phyloP scores from a whole-genome alignment of 2,329 filamentous ascomycete species.

The Paraphaeosphaeria minitans region DNA sequence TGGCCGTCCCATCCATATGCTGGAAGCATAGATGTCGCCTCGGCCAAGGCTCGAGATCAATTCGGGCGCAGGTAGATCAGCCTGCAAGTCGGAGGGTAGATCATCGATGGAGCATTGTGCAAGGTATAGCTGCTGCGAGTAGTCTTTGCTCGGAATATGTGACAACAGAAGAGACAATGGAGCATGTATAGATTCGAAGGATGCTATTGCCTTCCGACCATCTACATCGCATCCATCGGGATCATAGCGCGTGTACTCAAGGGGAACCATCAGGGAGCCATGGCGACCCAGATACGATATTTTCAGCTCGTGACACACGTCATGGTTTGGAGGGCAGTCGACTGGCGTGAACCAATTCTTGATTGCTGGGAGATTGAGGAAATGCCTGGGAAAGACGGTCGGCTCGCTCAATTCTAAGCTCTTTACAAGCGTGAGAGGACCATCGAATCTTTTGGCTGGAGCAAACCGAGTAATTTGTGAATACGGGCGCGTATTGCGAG shows the following conservation, averaged over 20 bases:
- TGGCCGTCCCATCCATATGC: constrained; percentile 84
- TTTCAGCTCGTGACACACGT: constrained; percentile 24
- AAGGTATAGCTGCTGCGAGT: constrained; percentile 69
- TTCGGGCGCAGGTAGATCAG: constrained; percentile 71
- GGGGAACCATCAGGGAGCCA: constrained; percentile 58
- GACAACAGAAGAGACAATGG: constrained; percentile 69
- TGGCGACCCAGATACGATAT: constrained; percentile 45
- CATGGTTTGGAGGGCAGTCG: background rate
- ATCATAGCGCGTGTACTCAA: constrained; percentile 59
- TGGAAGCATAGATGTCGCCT: constrained; percentile 85
- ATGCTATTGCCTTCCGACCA: constrained; percentile 27
- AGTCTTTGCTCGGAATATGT: constrained; percentile 50
- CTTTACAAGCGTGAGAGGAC: constrained; percentile 13
- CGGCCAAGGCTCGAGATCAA: constrained; percentile 68
- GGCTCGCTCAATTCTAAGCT: constrained; percentile 28
- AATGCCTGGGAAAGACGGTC: constrained; percentile 27
- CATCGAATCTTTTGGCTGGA: constrained; percentile 13
- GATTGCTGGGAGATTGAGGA: constrained; percentile 33
- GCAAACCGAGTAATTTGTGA: constrained; percentile 18
- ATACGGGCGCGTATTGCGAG: constrained; percentile 13
- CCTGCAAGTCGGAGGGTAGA: constrained; percentile 66
- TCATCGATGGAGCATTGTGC: constrained; percentile 77
- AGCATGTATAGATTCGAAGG: constrained; percentile 64
- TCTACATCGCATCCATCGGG: background rate
- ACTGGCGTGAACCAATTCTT: constrained; percentile 37